Evolutionary conservation across 2,329 filamentous ascomycete species (phyloP).

Genomic region (Elsinoe necatrix): DNA sequence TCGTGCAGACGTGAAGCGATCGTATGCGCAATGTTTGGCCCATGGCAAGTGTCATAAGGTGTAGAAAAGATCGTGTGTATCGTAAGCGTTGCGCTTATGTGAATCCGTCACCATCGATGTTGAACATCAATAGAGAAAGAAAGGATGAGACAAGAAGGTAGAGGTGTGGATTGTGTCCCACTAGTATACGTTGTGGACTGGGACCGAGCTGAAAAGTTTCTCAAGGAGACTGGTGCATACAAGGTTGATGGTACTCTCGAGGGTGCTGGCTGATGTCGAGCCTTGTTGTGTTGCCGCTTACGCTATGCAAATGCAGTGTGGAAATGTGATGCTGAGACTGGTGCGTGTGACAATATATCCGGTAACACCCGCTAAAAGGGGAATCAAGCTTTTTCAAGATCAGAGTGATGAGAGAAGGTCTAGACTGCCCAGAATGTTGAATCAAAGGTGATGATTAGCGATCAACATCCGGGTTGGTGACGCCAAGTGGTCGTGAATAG

Average conservation of each 20-base stretch:
- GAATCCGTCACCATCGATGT: neutral
- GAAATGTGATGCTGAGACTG: conserved; percentile 10
- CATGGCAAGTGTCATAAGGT: neutral
- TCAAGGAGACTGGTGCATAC: neutral
- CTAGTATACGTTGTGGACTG: neutral
- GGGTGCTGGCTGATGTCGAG: conserved; percentile 5
- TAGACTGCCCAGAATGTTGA: too few relatives aligned
- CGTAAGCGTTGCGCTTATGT: neutral
- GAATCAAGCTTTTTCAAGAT: conserved; percentile 11
- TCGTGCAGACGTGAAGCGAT: neutral
- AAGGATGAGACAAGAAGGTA: conserved; percentile 13
- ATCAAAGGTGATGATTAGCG: neutral
- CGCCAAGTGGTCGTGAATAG: conserved; percentile 40
- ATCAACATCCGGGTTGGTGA: conserved; percentile 29
- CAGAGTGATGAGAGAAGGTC: neutral
- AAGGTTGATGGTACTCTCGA: neutral
- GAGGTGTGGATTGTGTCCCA: neutral
- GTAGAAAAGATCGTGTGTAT: conserved; percentile 4
- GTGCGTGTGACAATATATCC: conserved; percentile 9
- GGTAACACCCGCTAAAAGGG: conserved; percentile 12
- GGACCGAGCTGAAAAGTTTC: neutral
- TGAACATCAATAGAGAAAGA: neutral
- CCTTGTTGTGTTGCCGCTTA: conserved; percentile 2
- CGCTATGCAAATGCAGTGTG: conserved; percentile 6
- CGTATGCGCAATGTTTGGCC: neutral